These are phyloP conservation scores for Panellus pusillus DNA, from an alignment of 768 basidiomycete species.

Conservation along the genomic window DNA sequence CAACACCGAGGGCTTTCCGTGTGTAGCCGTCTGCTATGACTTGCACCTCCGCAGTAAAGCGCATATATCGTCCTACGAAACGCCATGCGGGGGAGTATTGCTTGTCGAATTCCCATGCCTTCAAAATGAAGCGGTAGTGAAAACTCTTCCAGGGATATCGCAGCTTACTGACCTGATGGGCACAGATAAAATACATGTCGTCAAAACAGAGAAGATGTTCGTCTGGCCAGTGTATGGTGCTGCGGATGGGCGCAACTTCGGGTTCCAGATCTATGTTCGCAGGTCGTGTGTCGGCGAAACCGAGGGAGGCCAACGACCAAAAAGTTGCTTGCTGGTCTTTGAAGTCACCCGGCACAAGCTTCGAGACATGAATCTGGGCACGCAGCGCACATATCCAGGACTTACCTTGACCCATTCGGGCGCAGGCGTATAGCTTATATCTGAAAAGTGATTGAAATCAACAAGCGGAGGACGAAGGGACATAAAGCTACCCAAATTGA, in stretches of 20 bases:
- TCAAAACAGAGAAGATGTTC: constrained; percentile 24
- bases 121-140: neutral
- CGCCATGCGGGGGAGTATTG: constrained; percentile 34
- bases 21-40: constrained; percentile 26
- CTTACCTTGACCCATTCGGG: constrained; percentile 19
- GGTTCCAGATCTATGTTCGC: constrained; percentile 4
- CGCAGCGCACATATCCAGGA: no score
- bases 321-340: constrained; percentile 17
- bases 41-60: constrained; percentile 27
- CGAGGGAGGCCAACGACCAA: constrained; percentile 24
- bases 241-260: constrained; percentile 4
- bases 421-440: constrained; percentile 23
- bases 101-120: constrained; percentile 25
- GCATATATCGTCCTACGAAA: constrained; percentile 31
- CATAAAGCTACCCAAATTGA: constrained; percentile 21
- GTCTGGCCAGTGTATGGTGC: constrained; percentile 18
- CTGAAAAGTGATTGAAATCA: constrained; percentile 21
- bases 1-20: constrained; percentile 17
- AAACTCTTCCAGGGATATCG: no score
- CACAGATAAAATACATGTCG: constrained; percentile 23
- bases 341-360: constrained; percentile 4
- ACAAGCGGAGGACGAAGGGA: neutral
- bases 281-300: constrained; percentile 17
- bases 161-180: constrained; percentile 17
- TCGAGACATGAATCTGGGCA: no score